Evolutionary conservation across 768 basidiomycete genomes (phyloP), one percentile per base, ranked within the genome.

Genomic region (Goffeauzyma gilvescens): DNA sequence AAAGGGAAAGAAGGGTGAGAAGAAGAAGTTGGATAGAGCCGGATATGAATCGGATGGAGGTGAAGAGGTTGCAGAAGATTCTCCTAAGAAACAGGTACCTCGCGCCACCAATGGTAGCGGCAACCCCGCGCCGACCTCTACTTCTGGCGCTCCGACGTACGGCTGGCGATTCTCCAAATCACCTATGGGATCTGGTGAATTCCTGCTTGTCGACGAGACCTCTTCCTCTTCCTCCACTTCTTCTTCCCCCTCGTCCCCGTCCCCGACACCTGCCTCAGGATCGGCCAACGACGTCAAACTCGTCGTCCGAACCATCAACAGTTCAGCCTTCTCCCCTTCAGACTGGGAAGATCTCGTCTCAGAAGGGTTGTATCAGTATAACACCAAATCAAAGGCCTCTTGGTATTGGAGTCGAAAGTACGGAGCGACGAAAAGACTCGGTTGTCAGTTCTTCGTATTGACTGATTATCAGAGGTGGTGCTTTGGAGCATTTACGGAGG

Each of bases 341-440:
- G 64, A 65, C 40, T 65, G 62, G 62, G 50, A 55, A 3, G 64
- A 65, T 36, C 62, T 55, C 38, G 56, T 56, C 30, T 58, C 59
- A 26, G 52, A 60, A 58, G 57, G 62, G 10, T 45, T 48, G 27
- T 63, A 63, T 46, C 45, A 50, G 14, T 65, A 65, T 52, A 57
- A 58, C 46, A 63, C 58, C 36, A 61, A 58, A 38, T 59, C 56
- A 31, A 62, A 60, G 48, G 64, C 64, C 4, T 62, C 59, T 20
- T 64, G 62, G 64, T 59, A 62, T 47, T 63, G 62, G 60, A 61
- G 59, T n/a, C 50, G 62, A 41, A 48, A 56, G 20, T 59, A 47
- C 38, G 52, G 50, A 28, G 60, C 58, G 3, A 50, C 53, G 37
- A 54, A 51, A 23, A 54, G 64, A 22, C 51, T 63, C 33, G 50